Conservation (phyloP, 306 rosid genomes). For the Ceratonia siliqua region DNA sequence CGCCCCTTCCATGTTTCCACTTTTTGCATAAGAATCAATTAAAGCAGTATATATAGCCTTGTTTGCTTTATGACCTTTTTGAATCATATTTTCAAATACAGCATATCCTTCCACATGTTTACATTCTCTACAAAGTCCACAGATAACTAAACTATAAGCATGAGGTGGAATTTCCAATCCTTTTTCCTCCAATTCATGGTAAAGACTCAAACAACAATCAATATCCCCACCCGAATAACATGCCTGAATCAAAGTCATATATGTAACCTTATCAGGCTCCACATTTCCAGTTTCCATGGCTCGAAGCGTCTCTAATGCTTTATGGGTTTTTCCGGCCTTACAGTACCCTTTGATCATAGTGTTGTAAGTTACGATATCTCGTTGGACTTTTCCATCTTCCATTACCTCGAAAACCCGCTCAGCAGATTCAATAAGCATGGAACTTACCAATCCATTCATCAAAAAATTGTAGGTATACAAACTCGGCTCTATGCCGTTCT, state of each 20-base stretch:
- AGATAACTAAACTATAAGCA: conserved; percentile 64
- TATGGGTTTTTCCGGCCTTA: conserved; percentile 57
- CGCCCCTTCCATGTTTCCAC: conserved; percentile 63
- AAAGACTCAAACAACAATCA: conserved; percentile 70
- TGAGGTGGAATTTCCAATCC: conserved; percentile 64
- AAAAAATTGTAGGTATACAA: conserved; percentile 60
- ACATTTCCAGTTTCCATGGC: conserved; percentile 61
- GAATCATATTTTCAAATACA: conserved; percentile 63
- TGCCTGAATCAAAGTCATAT: conserved; percentile 72
- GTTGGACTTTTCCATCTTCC: conserved; percentile 59
- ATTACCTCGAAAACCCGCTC: conserved; percentile 69
- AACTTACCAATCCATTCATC: conserved; percentile 72
- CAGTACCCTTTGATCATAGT: conserved; percentile 82
- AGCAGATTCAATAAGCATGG: conserved; percentile 63
- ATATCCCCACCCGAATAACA: conserved; percentile 63
- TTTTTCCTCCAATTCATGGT: conserved; percentile 79
- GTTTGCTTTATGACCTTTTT: conserved; percentile 58
- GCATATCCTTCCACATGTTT: conserved; percentile 65
- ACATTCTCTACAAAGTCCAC: conserved; percentile 70
- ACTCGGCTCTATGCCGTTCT: conserved; percentile 60
- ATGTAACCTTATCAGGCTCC: conserved; percentile 76
- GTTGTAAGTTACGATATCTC: conserved; percentile 72
- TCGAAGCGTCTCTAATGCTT: conserved; percentile 56
- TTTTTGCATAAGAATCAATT: conserved; percentile 70
- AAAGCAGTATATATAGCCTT: conserved; percentile 76